Conservation (phyloP, 2,329 filamentous ascomycete species). For the Colletotrichum lindemuthianum region DNA sequence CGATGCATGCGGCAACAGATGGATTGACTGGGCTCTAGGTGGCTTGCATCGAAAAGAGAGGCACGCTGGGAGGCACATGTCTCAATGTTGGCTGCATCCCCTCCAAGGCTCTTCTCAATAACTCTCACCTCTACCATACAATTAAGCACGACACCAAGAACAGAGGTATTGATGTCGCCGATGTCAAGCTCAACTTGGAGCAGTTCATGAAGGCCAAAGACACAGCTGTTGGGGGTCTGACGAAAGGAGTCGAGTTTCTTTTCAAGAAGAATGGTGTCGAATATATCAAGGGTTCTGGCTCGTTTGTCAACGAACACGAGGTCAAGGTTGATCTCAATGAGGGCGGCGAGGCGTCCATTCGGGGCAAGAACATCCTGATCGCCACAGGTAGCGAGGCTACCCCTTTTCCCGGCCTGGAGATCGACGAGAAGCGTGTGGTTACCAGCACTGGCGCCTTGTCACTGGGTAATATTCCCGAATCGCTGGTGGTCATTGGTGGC, state of each 20-base stretch:
- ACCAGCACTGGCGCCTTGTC: slow-evolving; percentile 95
- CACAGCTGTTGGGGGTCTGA: slow-evolving; percentile 84
- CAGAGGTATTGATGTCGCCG: slow-evolving; percentile 95
- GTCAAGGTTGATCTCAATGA: slow-evolving; percentile 91
- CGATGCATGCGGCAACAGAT: background rate
- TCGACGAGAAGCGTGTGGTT: slow-evolving; percentile 97
- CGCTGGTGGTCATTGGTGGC: slow-evolving; percentile 96
- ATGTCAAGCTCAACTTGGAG: slow-evolving; percentile 93
- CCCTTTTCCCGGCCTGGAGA: slow-evolving; percentile 93
- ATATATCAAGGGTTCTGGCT: slow-evolving; percentile 93
- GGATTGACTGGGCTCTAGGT: slow-evolving; percentile 65
- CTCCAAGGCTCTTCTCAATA: slow-evolving; percentile 99
- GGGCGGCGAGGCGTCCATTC: slow-evolving; percentile 87
- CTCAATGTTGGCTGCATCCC: slow-evolving; percentile 99
- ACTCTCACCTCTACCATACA: slow-evolving; percentile 98
- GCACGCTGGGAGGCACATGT: slow-evolving; percentile 93
- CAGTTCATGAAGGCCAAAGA: slow-evolving; percentile 99
- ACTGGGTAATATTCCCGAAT: slow-evolving; percentile 90
- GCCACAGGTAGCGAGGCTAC: slow-evolving; percentile 96
- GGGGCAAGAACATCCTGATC: slow-evolving; percentile 97
- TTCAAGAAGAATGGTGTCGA: slow-evolving; percentile 99
- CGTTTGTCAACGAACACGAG: slow-evolving; percentile 89
- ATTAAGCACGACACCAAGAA: slow-evolving; percentile 96
- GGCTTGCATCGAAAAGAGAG: slow-evolving; percentile 98
- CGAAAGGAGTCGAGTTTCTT: slow-evolving; percentile 97